These are phyloP conservation scores for Fusarium beomiforme DNA, from an alignment of 2,329 filamentous ascomycete species.

Conservation along the genomic window DNA sequence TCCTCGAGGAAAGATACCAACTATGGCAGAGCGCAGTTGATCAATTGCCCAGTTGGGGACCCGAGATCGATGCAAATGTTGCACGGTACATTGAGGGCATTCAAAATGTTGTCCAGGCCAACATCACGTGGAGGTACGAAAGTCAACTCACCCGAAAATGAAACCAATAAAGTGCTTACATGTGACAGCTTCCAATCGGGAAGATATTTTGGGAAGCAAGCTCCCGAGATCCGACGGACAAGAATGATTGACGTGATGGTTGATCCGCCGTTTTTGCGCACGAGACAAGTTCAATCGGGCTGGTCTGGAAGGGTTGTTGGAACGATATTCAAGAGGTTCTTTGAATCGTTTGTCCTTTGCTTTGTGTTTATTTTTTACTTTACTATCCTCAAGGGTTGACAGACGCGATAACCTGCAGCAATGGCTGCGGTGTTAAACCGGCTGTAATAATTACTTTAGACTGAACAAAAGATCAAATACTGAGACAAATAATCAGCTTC, in stretches of 20 bases:
- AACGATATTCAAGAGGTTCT: background rate
- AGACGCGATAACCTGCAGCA: background rate
- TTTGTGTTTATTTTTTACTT: constrained; percentile 7
- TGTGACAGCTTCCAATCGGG: constrained; percentile 15
- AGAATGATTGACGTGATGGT: constrained; percentile 11
- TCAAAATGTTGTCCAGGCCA: constrained; percentile 18
- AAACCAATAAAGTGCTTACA: background rate
- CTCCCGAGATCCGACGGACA: constrained; percentile 7
- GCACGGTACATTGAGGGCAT: constrained; percentile 7
- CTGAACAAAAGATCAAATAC: background rate
- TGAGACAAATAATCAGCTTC: background rate
- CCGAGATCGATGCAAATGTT: background rate
- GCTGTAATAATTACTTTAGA: background rate
- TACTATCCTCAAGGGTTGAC: background rate
- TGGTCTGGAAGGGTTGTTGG: background rate
- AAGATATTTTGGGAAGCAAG: constrained; percentile 18
- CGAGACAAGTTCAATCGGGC: background rate
- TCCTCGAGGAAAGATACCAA: constrained; percentile 1
- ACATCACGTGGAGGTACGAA: constrained; percentile 17
- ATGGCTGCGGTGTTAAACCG: background rate
- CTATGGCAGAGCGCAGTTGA: background rate
- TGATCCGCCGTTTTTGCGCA: background rate
- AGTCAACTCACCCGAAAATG: accelerated
- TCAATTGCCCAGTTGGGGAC: constrained; percentile 7
- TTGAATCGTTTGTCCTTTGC: background rate